Evolutionary conservation across 129 eudicot genomes (phyloP).

Genomic region (Apium graveolens): DNA sequence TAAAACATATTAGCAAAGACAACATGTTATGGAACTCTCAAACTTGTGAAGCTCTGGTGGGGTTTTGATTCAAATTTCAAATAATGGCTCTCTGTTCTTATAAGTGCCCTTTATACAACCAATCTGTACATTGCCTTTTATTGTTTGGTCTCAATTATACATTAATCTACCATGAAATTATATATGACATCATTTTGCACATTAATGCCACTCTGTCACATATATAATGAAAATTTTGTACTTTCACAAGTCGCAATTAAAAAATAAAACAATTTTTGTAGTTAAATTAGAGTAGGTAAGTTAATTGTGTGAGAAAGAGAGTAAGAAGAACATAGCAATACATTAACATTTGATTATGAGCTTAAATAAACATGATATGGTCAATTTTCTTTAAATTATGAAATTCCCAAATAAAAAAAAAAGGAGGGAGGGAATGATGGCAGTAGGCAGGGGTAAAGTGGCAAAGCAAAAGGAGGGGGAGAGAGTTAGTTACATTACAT

Average conservation of each 20-base stretch:
- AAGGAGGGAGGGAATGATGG: conserved; percentile 44
- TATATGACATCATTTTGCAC: background rate
- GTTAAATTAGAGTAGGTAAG: too few species aligned
- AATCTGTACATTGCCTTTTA: background rate
- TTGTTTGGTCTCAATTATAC: too few species aligned
- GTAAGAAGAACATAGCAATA: background rate
- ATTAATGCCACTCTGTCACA: background rate
- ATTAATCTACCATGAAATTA: background rate
- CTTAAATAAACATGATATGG: background rate
- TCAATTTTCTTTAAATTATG: conserved; percentile 17
- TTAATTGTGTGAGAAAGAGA: too few species aligned
- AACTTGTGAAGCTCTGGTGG: background rate
- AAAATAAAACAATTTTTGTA: too few species aligned
- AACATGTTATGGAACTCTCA: conserved; percentile 20
- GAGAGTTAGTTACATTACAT: background rate
- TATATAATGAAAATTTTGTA: too few species aligned
- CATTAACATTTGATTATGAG: background rate
- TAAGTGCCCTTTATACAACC: background rate
- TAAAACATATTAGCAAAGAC: conserved; percentile 7
- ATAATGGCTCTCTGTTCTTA: background rate
- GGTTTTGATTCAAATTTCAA: background rate
- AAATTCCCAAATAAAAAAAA: background rate
- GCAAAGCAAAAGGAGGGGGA: conserved; percentile 47
- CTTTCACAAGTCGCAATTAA: too few species aligned
- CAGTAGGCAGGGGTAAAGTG: conserved; percentile 35